These are phyloP conservation scores for Trametes maxima DNA, from an alignment of 768 basidiomycete species.

Conservation along the genomic window DNA sequence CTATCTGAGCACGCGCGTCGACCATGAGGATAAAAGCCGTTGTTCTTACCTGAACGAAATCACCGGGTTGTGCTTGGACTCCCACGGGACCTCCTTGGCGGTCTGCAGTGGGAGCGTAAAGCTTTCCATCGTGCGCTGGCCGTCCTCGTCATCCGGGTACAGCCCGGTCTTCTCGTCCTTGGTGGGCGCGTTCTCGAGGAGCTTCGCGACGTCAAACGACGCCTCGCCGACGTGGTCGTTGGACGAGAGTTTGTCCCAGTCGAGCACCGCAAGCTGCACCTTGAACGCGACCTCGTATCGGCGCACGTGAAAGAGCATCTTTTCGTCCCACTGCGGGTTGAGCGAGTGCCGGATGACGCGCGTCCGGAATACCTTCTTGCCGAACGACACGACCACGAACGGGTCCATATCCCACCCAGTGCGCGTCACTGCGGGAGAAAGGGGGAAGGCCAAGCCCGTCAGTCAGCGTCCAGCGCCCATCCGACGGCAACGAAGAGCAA, in stretches of 20 bases:
- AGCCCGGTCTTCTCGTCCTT: slow-evolving; percentile 56
- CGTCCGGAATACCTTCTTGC: slow-evolving; percentile 96
- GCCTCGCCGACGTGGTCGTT: slow-evolving; percentile 91
- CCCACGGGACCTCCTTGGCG: slow-evolving; percentile 68
- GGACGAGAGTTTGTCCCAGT: slow-evolving; percentile 93
- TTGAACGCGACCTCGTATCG: slow-evolving; percentile 80
- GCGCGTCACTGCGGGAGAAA: slow-evolving; percentile 63
- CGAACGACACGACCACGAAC: slow-evolving; percentile 93
- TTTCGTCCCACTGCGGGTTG: slow-evolving; percentile 94
- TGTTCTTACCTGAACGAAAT: slow-evolving; percentile 62
- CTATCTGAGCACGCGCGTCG: slow-evolving; percentile 15
- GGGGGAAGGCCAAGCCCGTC: neutral
- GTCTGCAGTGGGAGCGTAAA: slow-evolving; percentile 66
- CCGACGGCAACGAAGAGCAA: slow-evolving; percentile 21
- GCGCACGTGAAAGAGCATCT: slow-evolving; percentile 92
- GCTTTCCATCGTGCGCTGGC: slow-evolving; percentile 65
- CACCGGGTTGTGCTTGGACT: slow-evolving; percentile 67
- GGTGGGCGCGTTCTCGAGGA: slow-evolving; percentile 52
- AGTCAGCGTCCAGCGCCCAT: neutral
- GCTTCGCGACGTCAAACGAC: slow-evolving; percentile 66
- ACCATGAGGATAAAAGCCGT: slow-evolving; percentile 4
- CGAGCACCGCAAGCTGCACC: slow-evolving; percentile 81
- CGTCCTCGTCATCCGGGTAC: slow-evolving; percentile 55
- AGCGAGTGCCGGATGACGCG: slow-evolving; percentile 82
- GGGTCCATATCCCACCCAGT: slow-evolving; percentile 97